phyloP scores from a whole-genome alignment of 192 early-diverging fungal genomes.

The Linnemannia hyalina region DNA sequence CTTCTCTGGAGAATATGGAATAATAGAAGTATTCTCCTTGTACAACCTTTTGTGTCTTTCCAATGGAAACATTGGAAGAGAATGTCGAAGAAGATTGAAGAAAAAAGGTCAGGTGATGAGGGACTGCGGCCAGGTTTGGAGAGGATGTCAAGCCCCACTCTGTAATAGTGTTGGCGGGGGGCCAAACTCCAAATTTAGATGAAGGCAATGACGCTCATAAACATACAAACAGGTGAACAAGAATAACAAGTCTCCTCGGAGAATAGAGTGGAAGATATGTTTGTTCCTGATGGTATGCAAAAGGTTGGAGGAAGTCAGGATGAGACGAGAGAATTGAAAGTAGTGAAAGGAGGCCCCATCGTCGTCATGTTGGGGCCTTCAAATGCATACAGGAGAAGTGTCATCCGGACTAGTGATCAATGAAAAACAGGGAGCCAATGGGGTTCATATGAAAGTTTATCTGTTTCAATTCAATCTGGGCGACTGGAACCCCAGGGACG shows the following conservation, averaged over 20 bases:
- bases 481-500: background rate
- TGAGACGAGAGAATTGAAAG: no score
- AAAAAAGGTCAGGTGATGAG: background rate
- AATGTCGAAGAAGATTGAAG: background rate
- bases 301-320: no score
- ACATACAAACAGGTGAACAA: background rate
- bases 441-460: background rate
- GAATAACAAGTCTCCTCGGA: background rate
- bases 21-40: background rate
- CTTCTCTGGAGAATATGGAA: background rate
- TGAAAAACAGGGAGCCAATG: background rate
- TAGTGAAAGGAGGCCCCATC: no score
- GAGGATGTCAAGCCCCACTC: background rate
- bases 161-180: background rate
- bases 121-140: background rate
- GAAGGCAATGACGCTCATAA: background rate
- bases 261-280: background rate
- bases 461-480: background rate
- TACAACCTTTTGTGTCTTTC: background rate
- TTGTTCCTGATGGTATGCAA: background rate
- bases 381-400: no score
- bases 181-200: slow-evolving; percentile 5
- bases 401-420: no score
- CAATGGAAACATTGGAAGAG: background rate
- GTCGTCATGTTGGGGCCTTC: no score